phyloP scores from a whole-genome alignment of 1,284 basidiomycete genomes.

The Trichosporon sp. region DNA sequence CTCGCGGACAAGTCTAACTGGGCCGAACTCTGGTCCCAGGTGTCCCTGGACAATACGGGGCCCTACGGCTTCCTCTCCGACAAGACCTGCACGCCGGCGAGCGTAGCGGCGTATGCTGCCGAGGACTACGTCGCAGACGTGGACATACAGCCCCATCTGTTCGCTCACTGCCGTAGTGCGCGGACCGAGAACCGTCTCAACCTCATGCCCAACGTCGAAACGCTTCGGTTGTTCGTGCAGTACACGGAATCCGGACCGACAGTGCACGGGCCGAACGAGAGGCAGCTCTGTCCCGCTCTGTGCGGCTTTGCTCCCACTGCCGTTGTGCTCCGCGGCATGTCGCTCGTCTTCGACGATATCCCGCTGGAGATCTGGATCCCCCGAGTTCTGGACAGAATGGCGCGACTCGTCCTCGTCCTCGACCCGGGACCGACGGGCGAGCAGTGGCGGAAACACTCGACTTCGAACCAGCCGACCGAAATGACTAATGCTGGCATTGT shows the following conservation, averaged over 20 bases:
- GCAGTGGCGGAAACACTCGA: neutral
- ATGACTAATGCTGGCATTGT: neutral
- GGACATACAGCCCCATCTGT: neutral
- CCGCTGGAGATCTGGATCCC: neutral
- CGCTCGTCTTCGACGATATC: neutral
- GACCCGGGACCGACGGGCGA: neutral
- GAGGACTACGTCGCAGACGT: neutral
- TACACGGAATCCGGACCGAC: neutral
- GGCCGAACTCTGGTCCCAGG: neutral
- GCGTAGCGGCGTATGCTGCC: neutral
- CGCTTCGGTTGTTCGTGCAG: neutral
- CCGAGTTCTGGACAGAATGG: neutral
- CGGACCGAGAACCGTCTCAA: neutral
- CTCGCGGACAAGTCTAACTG: neutral
- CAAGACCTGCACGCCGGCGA: neutral
- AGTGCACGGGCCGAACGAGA: neutral
- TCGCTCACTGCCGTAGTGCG: neutral
- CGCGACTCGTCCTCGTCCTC: neutral
- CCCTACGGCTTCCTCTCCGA: neutral
- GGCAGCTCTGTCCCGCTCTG: neutral
- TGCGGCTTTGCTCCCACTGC: neutral
- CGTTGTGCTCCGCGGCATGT: neutral
- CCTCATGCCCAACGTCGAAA: neutral
- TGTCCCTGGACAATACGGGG: neutral
- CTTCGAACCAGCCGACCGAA: neutral